phyloP scores from a whole-genome alignment of 2,329 filamentous ascomycete genomes.

The Diaporthe sp. region DNA sequence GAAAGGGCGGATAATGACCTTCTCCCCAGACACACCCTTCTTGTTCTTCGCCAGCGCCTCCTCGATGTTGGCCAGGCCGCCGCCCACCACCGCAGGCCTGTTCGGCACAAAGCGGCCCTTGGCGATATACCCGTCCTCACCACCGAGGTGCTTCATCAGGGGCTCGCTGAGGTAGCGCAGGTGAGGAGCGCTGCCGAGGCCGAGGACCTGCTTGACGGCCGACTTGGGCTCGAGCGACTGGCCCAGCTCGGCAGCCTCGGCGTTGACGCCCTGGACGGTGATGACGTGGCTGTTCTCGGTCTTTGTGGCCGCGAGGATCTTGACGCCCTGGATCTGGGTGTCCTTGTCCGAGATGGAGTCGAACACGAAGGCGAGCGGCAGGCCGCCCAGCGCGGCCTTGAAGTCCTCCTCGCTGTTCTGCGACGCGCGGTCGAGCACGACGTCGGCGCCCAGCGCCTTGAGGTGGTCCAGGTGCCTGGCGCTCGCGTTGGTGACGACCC shows the following conservation, averaged over 20 bases:
- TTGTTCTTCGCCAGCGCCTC: slow-evolving; percentile 47
- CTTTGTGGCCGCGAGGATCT: slow-evolving; percentile 45
- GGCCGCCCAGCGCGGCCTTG: slow-evolving; percentile 45
- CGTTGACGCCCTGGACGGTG: slow-evolving; percentile 39
- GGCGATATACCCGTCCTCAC: slow-evolving; percentile 50
- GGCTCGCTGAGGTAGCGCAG: slow-evolving; percentile 51
- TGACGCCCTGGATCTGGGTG: slow-evolving; percentile 50
- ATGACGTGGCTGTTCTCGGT: slow-evolving; percentile 44
- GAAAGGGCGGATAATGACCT: slow-evolving; percentile 45
- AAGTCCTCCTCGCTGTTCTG: slow-evolving; percentile 47
- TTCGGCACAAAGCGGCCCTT: slow-evolving; percentile 50
- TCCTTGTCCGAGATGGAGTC: slow-evolving; percentile 49
- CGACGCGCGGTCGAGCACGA: slow-evolving; percentile 44
- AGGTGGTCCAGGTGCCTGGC: slow-evolving; percentile 53
- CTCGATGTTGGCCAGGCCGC: slow-evolving; percentile 48
- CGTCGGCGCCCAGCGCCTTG: slow-evolving; percentile 44
- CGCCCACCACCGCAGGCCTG: slow-evolving; percentile 46
- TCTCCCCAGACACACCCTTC: slow-evolving; percentile 47
- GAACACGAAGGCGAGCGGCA: slow-evolving; percentile 50
- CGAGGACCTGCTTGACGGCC: slow-evolving; percentile 36
- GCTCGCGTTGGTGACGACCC: slow-evolving; percentile 56
- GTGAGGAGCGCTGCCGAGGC: slow-evolving; percentile 47
- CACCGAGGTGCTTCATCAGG: slow-evolving; percentile 46
- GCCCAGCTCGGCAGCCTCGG: slow-evolving; percentile 42
- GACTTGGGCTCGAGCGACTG: slow-evolving; percentile 37